Percentiles rank a stretch among this genome's conserved stretches.
Evolutionary conservation across 345 rosid species (phyloP).

Genomic region (Brassica nigra): DNA sequence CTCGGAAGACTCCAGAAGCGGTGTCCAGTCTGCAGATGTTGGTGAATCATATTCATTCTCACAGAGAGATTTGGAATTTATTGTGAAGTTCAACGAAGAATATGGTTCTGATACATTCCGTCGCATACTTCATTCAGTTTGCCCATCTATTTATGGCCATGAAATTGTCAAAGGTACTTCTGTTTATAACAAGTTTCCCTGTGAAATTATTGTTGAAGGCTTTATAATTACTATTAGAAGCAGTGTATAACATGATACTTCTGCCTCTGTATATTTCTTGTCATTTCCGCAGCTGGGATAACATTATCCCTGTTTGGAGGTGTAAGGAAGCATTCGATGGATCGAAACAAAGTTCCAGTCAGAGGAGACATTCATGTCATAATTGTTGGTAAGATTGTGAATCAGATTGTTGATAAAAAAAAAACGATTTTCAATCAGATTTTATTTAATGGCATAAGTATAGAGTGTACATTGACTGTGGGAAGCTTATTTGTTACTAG

Average conservation of each 20-base stretch:
- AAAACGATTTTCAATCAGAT: neutral
- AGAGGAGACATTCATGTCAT: conserved; percentile 99
- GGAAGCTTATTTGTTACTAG: conserved; percentile 11
- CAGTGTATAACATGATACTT: conserved; percentile 16
- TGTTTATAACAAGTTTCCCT: conserved; percentile 11
- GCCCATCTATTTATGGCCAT: conserved; percentile 97
- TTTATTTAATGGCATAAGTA: neutral
- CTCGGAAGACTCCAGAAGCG: conserved; percentile 51
- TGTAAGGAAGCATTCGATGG: conserved; percentile 86
- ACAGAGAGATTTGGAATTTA: conserved; percentile 84
- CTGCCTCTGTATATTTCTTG: neutral
- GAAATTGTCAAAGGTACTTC: conserved; percentile 86
- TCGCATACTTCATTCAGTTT: conserved; percentile 78
- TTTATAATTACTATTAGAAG: conserved; percentile 18
- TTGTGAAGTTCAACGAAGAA: conserved; percentile 86
- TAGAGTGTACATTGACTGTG: conserved; percentile 16
- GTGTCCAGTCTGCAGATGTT: conserved; percentile 54
- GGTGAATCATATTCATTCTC: conserved; percentile 79
- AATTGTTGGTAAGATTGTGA: conserved; percentile 70
- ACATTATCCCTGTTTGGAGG: conserved; percentile 94
- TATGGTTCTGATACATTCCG: conserved; percentile 79
- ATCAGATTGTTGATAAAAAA: neutral
- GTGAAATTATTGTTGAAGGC: neutral
- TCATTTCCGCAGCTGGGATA: conserved; percentile 74
- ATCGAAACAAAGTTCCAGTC: conserved; percentile 93